A percentile compares a stretch with the other conserved stretches of the same genome.
Evolutionary conservation across 768 basidiomycete species (phyloP).

Genomic region (Aureoboletus auriporus): DNA sequence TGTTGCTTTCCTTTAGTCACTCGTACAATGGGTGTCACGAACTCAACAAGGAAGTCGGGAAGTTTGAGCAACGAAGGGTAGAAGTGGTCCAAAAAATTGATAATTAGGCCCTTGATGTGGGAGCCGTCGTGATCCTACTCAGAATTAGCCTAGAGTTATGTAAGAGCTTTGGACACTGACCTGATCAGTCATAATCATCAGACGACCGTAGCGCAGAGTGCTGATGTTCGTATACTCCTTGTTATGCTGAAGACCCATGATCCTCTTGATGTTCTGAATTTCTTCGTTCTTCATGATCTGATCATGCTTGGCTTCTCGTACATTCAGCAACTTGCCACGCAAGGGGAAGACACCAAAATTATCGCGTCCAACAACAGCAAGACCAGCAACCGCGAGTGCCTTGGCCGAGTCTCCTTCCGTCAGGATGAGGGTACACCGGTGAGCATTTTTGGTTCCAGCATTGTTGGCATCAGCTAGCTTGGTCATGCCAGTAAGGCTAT

Average conservation of each 20-base stretch:
- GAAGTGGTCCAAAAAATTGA: slow-evolving; percentile 97
- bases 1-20: slow-evolving; percentile 79
- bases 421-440: slow-evolving; percentile 88
- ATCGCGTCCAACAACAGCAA: slow-evolving; percentile 93
- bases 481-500: slow-evolving; percentile 81
- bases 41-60: slow-evolving; percentile 92
- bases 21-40: slow-evolving; percentile 96
- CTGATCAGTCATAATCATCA: slow-evolving; percentile 99
- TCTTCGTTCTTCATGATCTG: slow-evolving; percentile 99
- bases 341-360: slow-evolving; percentile 97
- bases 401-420: slow-evolving; percentile 99
- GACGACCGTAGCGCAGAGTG: slow-evolving; percentile 82
- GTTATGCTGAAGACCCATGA: slow-evolving; percentile 92
- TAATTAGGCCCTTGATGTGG: slow-evolving; percentile 99
- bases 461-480: slow-evolving; percentile 98
- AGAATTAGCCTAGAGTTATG: neutral
- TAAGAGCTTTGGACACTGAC: slow-evolving; percentile 35
- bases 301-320: slow-evolving; percentile 93
- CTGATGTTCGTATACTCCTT: slow-evolving; percentile 72
- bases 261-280: slow-evolving; percentile 96
- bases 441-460: slow-evolving; percentile 79
- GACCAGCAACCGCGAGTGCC: slow-evolving; percentile 89
- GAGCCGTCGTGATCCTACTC: slow-evolving; percentile 96
- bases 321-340: slow-evolving; percentile 94
- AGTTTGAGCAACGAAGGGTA: slow-evolving; percentile 91